Evolutionary conservation across 116 monocot species (phyloP), one percentile per base, ranked within the genome.

Genomic region (Zostera marina): DNA sequence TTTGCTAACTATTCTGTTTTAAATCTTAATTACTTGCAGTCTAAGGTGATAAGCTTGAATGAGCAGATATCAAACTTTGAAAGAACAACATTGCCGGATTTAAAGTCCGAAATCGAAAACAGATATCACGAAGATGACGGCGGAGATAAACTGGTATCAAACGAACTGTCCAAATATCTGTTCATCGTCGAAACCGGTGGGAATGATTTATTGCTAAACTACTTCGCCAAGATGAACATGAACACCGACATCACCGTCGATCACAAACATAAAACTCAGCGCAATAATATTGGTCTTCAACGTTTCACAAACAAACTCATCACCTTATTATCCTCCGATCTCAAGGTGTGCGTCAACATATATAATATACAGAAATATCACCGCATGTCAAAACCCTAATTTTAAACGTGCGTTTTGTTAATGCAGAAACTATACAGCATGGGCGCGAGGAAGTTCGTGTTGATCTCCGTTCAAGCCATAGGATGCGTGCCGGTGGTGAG

Each of bases 191-290:
- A 71, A 32, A 72, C 77, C 5, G 84, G 84, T 2, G 80, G 84
- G 12, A 84, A 84, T 44, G 84, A 84, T 56, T 84, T 77, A 63
- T 38, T 80, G 62, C 68, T 83, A 22, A 79, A 80, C 24, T 79
- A 77, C 72, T 84, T 76, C 67, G 9, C 21, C 16, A 11, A 15
- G 20, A 56, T 16, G 20, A 20, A 11, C 11, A 3, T 1, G 58
- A 32, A 61, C n/a, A n/a, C n/a, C n/a, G n/a, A n/a, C n/a, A n/a
- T n/a, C n/a, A n/a, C n/a, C n/a, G 51, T 63, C 11, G 43, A 47
- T 3, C 41, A 22, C 46, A 58, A 2, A 51, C 15, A 9, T 51
- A 19, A 16, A 20, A 16, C 8, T 51, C 63, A 16, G 12, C 8
- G 5, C 53, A 32, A 14, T 32, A 22, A 14, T 32, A 22, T 60